Conservation (phyloP, 1,284 basidiomycete genomes). For the Microbotryum violaceum region DNA sequence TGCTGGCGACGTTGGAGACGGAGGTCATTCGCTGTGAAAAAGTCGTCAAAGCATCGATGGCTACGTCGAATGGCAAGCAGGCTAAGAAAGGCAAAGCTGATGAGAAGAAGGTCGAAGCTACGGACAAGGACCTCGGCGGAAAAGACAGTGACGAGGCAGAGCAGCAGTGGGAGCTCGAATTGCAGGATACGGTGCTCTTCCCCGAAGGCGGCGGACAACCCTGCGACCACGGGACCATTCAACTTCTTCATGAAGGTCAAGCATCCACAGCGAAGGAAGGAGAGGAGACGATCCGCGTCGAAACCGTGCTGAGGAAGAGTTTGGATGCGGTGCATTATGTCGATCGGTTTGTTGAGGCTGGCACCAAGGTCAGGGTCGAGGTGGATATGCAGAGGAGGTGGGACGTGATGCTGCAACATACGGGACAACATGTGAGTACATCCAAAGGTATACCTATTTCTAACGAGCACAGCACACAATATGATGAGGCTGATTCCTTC, state of each 20-base stretch:
- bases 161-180: constrained; percentile 46
- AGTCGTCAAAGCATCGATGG: constrained; percentile 8
- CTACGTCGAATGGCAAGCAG: constrained; percentile 5
- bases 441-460: not conserved
- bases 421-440: constrained; percentile 28
- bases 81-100: constrained; percentile 16
- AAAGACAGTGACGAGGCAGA: not conserved
- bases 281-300: constrained; percentile 43
- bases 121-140: not conserved
- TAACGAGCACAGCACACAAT: not conserved
- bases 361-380: constrained; percentile 52
- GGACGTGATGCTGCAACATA: constrained; percentile 45
- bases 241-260: constrained; percentile 24
- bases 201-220: constrained; percentile 79
- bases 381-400: constrained; percentile 61
- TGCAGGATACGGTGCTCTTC: constrained; percentile 76
- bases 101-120: constrained; percentile 11
- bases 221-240: constrained; percentile 63
- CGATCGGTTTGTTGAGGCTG: constrained; percentile 48
- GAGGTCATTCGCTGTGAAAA: constrained; percentile 27
- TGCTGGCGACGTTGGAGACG: constrained; percentile 23
- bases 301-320: constrained; percentile 61
- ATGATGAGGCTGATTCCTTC: not conserved
- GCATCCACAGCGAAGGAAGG: not conserved
- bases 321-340: constrained; percentile 73